phyloP scores from a whole-genome alignment of 73 alveolate genomes.

The Tetrahymena malaccensis region DNA sequence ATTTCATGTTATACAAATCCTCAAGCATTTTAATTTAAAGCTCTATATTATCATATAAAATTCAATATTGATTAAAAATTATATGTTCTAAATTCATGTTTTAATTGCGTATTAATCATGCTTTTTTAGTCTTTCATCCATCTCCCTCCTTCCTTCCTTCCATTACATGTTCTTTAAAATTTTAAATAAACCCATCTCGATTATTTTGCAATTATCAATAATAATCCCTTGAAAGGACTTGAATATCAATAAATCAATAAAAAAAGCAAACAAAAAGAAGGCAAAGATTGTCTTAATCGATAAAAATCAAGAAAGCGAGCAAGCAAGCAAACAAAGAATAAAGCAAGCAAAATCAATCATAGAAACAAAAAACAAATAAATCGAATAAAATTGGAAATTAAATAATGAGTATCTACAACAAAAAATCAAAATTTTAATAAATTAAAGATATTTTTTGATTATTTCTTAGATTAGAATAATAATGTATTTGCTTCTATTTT shows the following conservation, averaged over 20 bases:
- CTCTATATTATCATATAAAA: not conserved
- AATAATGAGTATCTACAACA: not conserved
- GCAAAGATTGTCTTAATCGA: too few relatives aligned
- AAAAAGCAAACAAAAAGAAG: too few relatives aligned
- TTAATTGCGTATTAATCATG: not conserved
- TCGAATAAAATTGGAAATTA: not conserved
- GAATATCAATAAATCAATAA: too few relatives aligned
- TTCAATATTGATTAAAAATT: not conserved
- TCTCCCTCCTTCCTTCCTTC: not conserved
- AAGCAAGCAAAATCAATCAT: not conserved
- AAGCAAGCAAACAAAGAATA: not conserved
- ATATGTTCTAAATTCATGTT: not conserved
- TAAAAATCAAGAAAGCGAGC: not conserved
- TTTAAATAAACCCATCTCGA: not conserved
- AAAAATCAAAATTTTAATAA: too few relatives aligned
- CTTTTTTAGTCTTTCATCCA: not conserved
- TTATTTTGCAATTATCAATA: not conserved
- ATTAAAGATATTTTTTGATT: not conserved
- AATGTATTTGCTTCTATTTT: not conserved
- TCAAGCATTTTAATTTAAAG: not conserved
- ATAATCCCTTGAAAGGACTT: too few relatives aligned
- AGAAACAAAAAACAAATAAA: not conserved
- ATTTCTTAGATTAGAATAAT: not conserved
- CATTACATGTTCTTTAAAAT: not conserved
- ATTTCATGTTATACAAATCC: not conserved